phyloP scores from a whole-genome alignment of 257 asterid species.

The Solanum etuberosum region DNA sequence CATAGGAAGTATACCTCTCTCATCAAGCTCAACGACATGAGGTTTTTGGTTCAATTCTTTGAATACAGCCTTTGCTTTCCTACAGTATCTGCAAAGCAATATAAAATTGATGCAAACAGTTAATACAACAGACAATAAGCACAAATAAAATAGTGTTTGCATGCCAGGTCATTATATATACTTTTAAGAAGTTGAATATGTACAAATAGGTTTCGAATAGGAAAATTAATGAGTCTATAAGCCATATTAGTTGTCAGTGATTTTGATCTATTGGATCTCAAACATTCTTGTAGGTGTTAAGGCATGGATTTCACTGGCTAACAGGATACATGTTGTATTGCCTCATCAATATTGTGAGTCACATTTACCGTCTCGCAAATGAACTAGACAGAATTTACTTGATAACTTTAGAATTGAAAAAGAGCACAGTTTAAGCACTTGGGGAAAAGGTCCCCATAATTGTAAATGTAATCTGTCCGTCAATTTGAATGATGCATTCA shows the following conservation, averaged over 20 bases:
- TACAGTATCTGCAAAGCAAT: conserved; percentile 57
- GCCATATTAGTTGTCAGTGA: background rate
- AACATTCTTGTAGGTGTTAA: background rate
- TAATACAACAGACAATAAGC: background rate
- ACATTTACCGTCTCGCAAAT: background rate
- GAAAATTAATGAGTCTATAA: background rate
- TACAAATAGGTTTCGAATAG: background rate
- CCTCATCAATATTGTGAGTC: background rate
- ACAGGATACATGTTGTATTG: background rate
- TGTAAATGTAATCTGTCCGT: background rate
- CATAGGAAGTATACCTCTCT: conserved; percentile 34
- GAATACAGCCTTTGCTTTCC: conserved; percentile 81
- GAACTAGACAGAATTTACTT: background rate
- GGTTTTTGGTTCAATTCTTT: conserved; percentile 58
- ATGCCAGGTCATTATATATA: background rate
- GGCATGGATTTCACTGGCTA: background rate
- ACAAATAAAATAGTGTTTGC: background rate
- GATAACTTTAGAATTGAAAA: background rate
- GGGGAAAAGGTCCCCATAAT: background rate
- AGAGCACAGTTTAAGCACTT: background rate
- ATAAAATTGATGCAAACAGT: background rate
- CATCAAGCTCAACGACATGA: conserved; percentile 52
- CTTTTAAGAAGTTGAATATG: background rate
- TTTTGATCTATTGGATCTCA: background rate
- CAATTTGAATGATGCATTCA: background rate